phyloP scores from a whole-genome alignment of 2,329 filamentous ascomycete species.

The Keithomyces neogunnii region DNA sequence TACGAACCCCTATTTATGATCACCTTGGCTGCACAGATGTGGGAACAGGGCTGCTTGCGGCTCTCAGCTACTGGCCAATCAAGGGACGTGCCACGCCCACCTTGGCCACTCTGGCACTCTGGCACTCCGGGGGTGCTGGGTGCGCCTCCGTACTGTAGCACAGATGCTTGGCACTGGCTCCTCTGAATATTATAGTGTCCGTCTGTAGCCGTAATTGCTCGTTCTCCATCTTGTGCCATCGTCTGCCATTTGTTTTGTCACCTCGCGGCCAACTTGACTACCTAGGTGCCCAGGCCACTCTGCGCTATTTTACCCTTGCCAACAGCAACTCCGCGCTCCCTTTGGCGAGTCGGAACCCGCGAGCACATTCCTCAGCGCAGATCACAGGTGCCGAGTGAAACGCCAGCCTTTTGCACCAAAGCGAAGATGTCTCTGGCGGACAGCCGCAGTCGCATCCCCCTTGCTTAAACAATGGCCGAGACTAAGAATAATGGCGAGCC shows the following conservation, averaged over 20 bases:
- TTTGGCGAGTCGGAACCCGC: background rate
- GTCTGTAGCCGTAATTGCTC: too few relatives aligned
- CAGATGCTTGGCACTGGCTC: too few relatives aligned
- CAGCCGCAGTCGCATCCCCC: constrained; percentile 6
- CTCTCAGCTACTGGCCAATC: background rate
- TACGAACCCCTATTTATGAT: too few relatives aligned
- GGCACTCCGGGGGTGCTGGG: too few relatives aligned
- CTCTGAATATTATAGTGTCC: too few relatives aligned
- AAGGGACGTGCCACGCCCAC: background rate
- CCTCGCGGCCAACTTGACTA: too few relatives aligned
- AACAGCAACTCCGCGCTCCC: too few relatives aligned
- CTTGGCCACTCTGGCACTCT: background rate
- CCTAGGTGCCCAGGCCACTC: too few relatives aligned
- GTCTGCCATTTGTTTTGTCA: too few relatives aligned
- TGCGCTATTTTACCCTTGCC: too few relatives aligned
- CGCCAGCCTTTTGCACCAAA: background rate
- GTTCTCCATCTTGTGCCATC: too few relatives aligned
- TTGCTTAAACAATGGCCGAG: constrained; percentile 21
- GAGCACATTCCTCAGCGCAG: background rate
- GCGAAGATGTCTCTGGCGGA: constrained; percentile 11
- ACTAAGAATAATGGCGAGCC: constrained; percentile 21
- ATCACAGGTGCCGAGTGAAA: background rate
- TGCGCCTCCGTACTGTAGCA: too few relatives aligned
- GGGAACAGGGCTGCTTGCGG: background rate
- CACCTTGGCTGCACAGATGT: background rate